These are phyloP conservation scores for Primulina eburnea DNA, from an alignment of 257 asterid genomes.

Conservation along the genomic window DNA sequence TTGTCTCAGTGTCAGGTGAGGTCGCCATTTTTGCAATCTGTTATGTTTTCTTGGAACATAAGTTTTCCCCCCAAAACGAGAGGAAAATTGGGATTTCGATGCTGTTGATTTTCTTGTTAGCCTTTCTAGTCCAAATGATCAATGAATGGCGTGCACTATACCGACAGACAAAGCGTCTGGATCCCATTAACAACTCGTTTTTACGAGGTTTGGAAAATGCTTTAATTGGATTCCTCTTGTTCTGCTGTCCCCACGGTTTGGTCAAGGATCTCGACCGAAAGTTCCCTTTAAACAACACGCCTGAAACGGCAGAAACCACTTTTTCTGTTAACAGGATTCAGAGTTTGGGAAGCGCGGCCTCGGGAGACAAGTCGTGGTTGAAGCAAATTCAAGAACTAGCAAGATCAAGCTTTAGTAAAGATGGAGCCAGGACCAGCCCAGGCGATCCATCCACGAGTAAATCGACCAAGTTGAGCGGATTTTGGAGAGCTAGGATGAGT, in stretches of 20 bases:
- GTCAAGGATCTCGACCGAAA: conserved; percentile 38
- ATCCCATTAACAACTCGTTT: conserved; percentile 54
- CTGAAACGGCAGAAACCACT: conserved; percentile 32
- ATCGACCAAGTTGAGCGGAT: conserved; percentile 49
- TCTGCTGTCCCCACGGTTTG: conserved; percentile 48
- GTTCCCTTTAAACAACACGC: conserved; percentile 39
- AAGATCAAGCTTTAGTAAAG: conserved; percentile 64
- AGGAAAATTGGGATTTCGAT: conserved; percentile 56
- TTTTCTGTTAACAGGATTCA: conserved; percentile 33
- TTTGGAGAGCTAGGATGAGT: conserved; percentile 59
- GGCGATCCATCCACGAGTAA: conserved; percentile 70
- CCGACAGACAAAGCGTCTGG: conserved; percentile 58
- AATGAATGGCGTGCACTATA: conserved; percentile 63
- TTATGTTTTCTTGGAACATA: conserved; percentile 41
- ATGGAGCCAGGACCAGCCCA: conserved; percentile 33
- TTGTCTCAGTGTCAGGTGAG: conserved; percentile 59
- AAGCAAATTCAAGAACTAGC: conserved; percentile 45
- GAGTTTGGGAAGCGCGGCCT: conserved; percentile 34
- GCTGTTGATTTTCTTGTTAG: conserved; percentile 50
- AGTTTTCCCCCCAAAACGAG: conserved; percentile 43
- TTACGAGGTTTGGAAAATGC: conserved; percentile 56
- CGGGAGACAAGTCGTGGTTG: conserved; percentile 58
- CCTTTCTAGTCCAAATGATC: conserved; percentile 44
- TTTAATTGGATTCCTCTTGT: conserved; percentile 48
- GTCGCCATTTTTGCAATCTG: conserved; percentile 52